These are phyloP conservation scores for Apiotrichum siamense DNA, from an alignment of 1,284 basidiomycete genomes.

Conservation along the genomic window DNA sequence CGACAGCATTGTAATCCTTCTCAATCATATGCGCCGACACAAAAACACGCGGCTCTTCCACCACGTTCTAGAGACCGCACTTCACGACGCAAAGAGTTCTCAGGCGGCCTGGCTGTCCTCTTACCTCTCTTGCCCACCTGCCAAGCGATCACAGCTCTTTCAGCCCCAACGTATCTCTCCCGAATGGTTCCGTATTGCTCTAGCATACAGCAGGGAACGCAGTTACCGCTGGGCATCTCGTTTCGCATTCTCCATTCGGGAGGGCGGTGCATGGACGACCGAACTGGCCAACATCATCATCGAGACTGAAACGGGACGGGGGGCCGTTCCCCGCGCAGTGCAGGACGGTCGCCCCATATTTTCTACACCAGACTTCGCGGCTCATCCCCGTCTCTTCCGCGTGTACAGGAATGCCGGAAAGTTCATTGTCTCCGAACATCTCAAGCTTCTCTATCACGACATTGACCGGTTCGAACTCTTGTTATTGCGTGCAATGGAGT, in stretches of 20 bases:
- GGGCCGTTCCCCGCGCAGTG: neutral
- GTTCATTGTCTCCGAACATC: slow-evolving; percentile 2
- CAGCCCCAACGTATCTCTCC: slow-evolving; percentile 5
- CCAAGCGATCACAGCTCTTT: neutral
- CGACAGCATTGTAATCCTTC: neutral
- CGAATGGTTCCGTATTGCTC: slow-evolving; percentile 12
- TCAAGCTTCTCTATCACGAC: slow-evolving; percentile 1
- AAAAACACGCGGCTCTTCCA: slow-evolving; percentile 1
- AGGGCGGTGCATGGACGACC: slow-evolving; percentile 4
- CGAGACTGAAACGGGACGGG: neutral
- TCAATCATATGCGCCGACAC: neutral
- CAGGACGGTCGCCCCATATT: neutral
- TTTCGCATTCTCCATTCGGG: neutral
- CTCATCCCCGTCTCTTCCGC: neutral
- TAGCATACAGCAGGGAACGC: neutral
- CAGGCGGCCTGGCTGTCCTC: slow-evolving; percentile 6
- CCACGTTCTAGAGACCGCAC: slow-evolving; percentile 5
- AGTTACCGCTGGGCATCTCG: neutral
- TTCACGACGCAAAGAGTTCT: slow-evolving; percentile 1
- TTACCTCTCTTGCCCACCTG: slow-evolving; percentile 5
- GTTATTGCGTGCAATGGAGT: too few relatives aligned
- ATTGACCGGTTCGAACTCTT: neutral
- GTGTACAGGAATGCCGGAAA: neutral
- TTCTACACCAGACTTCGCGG: neutral
- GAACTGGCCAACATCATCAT: neutral